A percentile compares a stretch with the other conserved stretches of the same genome.
phyloP scores from a whole-genome alignment of 768 basidiomycete species.

The Trametes sanguinea region DNA sequence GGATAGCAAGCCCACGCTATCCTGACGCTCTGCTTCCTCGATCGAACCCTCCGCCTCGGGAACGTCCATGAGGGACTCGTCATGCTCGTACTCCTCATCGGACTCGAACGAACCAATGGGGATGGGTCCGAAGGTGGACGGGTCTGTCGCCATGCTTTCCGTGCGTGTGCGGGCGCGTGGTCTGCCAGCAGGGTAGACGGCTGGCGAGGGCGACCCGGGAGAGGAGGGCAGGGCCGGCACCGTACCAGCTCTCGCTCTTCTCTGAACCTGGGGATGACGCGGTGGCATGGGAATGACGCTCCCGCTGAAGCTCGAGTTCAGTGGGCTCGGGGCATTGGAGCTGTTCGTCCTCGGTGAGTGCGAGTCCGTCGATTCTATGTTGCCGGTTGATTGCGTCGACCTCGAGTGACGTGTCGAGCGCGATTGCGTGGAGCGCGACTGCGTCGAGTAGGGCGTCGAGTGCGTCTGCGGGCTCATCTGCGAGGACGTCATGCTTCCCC shows the following conservation, averaged over 20 bases:
- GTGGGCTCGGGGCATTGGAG: constrained; percentile 11
- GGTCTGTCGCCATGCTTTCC: constrained; percentile 28
- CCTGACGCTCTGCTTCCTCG: constrained; percentile 64
- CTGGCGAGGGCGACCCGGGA: constrained; percentile 40
- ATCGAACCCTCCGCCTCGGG: constrained; percentile 54
- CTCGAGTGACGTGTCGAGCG: constrained; percentile 41
- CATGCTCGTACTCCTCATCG: constrained; percentile 31
- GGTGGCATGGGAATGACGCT: constrained; percentile 51
- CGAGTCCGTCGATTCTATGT: constrained; percentile 61
- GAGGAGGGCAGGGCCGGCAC: constrained; percentile 37
- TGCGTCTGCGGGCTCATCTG: constrained; percentile 28
- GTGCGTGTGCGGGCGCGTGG: constrained; percentile 29
- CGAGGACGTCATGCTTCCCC: constrained; percentile 41
- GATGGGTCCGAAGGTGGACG: constrained; percentile 30
- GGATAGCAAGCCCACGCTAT: constrained; percentile 58
- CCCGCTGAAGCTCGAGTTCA: constrained; percentile 25
- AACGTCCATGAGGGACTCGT: constrained; percentile 37
- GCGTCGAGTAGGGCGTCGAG: constrained; percentile 38
- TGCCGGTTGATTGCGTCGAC: constrained; percentile 63
- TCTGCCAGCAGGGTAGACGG: constrained; percentile 35
- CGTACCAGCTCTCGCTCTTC: constrained; percentile 43
- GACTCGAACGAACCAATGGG: constrained; percentile 28
- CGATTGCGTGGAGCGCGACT: constrained; percentile 38
- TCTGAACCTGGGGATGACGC: constrained; percentile 43
- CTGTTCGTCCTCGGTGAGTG: constrained; percentile 44